Evolutionary conservation across 768 basidiomycete genomes (phyloP).

Genomic region (Amanita jacksonii): DNA sequence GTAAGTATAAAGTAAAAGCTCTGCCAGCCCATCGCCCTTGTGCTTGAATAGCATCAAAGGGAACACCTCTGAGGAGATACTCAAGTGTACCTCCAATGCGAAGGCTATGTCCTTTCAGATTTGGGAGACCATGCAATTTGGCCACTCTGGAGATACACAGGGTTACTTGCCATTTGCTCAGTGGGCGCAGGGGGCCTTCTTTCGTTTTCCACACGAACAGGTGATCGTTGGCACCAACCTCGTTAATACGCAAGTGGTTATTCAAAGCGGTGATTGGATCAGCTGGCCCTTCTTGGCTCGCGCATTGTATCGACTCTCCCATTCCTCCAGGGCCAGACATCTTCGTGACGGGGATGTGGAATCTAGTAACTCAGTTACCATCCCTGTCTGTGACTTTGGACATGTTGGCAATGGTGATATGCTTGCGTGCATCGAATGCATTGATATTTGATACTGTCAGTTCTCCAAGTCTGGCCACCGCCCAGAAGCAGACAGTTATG

Average conservation of each 20-base stretch:
- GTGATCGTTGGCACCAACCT: slow-evolving; percentile 11
- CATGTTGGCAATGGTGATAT: slow-evolving; percentile 1
- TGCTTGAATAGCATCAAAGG: slow-evolving; percentile 20
- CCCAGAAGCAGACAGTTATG: no score
- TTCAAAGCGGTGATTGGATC: slow-evolving; percentile 15
- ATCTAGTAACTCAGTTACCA: slow-evolving; percentile 8
- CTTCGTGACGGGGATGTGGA: no score
- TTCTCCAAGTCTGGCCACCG: no score
- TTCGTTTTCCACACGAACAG: slow-evolving; percentile 8
- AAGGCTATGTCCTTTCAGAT: slow-evolving; percentile 21
- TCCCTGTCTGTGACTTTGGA: background rate
- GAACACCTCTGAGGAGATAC: no score
- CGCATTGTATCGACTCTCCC: slow-evolving; percentile 19
- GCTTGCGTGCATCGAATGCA: slow-evolving; percentile 12
- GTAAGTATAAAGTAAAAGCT: slow-evolving; percentile 20
- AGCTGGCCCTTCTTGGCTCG: slow-evolving; percentile 12
- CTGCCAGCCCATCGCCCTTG: slow-evolving; percentile 25
- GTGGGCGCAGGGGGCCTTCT: background rate
- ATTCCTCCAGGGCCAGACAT: background rate
- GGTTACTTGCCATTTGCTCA: background rate
- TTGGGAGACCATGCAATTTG: background rate
- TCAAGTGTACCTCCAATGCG: no score
- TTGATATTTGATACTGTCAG: slow-evolving; percentile 14
- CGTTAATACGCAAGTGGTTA: slow-evolving; percentile 20
- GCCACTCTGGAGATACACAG: background rate